Evolutionary conservation across 495 filamentous ascomycete genomes (phyloP).

Genomic region (Polyplosphaeria fusca): DNA sequence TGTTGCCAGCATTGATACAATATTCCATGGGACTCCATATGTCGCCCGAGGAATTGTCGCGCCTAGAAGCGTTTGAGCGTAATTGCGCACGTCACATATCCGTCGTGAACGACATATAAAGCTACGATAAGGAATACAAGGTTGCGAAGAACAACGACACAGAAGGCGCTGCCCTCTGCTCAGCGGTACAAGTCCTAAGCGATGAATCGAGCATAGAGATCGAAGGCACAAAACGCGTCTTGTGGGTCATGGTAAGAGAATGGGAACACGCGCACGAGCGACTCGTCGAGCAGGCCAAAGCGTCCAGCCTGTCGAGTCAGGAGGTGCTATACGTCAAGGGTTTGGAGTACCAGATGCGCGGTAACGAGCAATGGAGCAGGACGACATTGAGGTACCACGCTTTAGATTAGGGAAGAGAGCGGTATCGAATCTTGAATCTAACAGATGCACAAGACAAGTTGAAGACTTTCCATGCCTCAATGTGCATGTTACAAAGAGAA

Average conservation of each 20-base stretch:
- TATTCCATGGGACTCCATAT: slow-evolving; percentile 42
- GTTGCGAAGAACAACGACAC: slow-evolving; percentile 25
- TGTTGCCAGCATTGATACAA: slow-evolving; percentile 43
- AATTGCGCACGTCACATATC: slow-evolving; percentile 42
- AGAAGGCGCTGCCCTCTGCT: slow-evolving; percentile 34
- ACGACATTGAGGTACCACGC: slow-evolving; percentile 32
- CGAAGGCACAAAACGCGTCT: neutral
- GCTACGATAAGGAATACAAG: slow-evolving; percentile 43
- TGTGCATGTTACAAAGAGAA: no score
- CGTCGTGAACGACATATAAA: slow-evolving; percentile 46
- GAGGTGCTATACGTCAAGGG: slow-evolving; percentile 41
- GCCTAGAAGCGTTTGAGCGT: slow-evolving; percentile 31
- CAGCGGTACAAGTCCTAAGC: neutral
- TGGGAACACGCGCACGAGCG: neutral
- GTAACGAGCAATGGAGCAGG: slow-evolving; percentile 47
- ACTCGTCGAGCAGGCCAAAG: neutral
- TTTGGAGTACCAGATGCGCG: slow-evolving; percentile 43
- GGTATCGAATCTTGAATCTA: no score
- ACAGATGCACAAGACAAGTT: no score
- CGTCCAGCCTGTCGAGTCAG: neutral
- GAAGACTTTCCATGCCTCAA: no score
- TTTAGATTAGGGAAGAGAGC: no score
- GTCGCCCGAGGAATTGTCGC: neutral
- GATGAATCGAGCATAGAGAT: neutral
- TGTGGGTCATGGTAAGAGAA: neutral